A percentile compares a stretch with the other conserved stretches of the same genome.
Conservation (phyloP, 768 basidiomycete genomes). For the Phylloporus arenicola region DNA sequence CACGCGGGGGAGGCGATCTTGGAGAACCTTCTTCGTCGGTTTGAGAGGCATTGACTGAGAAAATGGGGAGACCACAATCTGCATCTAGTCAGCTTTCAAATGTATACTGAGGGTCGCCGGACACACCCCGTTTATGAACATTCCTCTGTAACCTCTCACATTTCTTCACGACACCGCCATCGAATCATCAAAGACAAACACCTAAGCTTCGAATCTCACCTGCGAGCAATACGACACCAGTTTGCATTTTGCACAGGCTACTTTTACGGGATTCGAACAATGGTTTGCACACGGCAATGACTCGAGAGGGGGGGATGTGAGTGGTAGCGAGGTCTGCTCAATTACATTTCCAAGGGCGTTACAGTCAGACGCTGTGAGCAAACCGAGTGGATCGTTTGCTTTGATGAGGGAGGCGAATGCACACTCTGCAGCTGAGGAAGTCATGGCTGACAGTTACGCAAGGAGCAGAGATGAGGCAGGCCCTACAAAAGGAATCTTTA, state of each 20-base stretch:
- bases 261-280: constrained; percentile 26
- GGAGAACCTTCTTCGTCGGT: not conserved
- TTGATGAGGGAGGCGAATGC: constrained; percentile 12
- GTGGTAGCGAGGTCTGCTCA: constrained; percentile 10
- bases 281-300: constrained; percentile 30
- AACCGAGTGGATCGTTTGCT: constrained; percentile 15
- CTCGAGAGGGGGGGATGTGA: constrained; percentile 21
- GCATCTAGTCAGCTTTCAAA: not conserved
- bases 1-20: not conserved
- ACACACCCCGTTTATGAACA: too few species aligned
- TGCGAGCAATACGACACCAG: constrained; percentile 43
- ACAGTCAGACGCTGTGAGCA: constrained; percentile 16
- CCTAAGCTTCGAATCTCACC: constrained; percentile 5
- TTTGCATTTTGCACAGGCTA: constrained; percentile 27
- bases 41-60: not conserved
- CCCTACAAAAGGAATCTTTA: too few species aligned
- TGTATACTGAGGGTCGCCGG: not conserved
- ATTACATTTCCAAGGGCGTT: constrained; percentile 12
- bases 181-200: not conserved
- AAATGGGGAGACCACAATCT: constrained; percentile 14
- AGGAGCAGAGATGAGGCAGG: too few species aligned
- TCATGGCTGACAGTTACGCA: too few species aligned
- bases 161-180: constrained; percentile 20
- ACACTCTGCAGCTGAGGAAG: constrained; percentile 1
- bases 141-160: constrained; percentile 36